phyloP scores from a whole-genome alignment of 1,284 basidiomycete species.

The Coniophora puteana region DNA sequence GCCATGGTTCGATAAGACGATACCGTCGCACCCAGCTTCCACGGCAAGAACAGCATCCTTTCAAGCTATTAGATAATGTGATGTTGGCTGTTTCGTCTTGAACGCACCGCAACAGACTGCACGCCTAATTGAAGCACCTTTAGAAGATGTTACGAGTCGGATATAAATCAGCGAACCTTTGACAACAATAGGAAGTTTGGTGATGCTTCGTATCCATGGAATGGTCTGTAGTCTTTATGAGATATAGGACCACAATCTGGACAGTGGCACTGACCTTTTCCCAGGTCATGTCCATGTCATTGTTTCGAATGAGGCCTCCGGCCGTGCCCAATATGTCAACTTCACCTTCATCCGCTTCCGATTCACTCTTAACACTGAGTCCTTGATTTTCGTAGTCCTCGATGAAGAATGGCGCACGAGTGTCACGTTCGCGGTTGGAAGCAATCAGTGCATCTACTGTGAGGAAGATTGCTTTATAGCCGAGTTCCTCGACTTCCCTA shows the following conservation, averaged over 20 bases:
- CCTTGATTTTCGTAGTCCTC: conserved; percentile 54
- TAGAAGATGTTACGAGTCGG: conserved; percentile 6
- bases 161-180: conserved; percentile 52
- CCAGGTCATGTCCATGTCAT: conserved; percentile 74
- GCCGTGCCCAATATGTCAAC: conserved; percentile 56
- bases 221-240: conserved; percentile 63
- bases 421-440: conserved; percentile 84
- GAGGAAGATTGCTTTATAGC: conserved; percentile 85
- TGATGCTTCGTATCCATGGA: conserved; percentile 73
- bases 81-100: conserved; percentile 4
- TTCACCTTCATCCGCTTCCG: conserved; percentile 30
- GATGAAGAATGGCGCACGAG: conserved; percentile 56
- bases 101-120: conserved; percentile 68
- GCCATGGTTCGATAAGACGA: conserved; percentile 90
- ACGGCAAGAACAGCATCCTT: conserved; percentile 84
- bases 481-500: conserved; percentile 64
- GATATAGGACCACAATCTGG: too few relatives aligned
- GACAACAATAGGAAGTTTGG: conserved; percentile 78
- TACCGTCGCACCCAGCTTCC: conserved; percentile 84
- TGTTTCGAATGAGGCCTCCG: conserved; percentile 57
- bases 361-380: conserved; percentile 14
- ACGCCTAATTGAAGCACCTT: conserved; percentile 43
- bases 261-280: conserved; percentile 41
- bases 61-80: conserved; percentile 9
- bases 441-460: conserved; percentile 89